A percentile compares a stretch with the other conserved stretches of the same genome.
phyloP scores from a whole-genome alignment of 179 eudicot species.

The Sideroxylon spinosum region DNA sequence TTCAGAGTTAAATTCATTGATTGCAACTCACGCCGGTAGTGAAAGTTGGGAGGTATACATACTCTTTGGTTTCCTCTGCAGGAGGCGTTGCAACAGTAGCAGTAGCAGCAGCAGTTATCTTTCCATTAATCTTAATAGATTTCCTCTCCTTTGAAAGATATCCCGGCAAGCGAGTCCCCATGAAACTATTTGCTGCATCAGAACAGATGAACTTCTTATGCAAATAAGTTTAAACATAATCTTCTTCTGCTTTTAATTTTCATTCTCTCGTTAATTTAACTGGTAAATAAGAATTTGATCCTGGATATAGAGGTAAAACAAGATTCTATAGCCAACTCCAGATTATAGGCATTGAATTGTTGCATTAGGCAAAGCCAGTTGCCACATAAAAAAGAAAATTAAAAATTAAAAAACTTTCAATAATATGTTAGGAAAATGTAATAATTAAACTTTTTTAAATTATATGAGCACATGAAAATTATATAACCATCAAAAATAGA shows the following conservation, averaged over 20 bases:
- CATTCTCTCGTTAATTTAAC: too few species aligned
- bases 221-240: background rate
- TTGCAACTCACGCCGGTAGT: background rate
- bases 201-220: background rate
- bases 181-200: conserved; percentile 43
- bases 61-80: conserved; percentile 65
- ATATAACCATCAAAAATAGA: too few species aligned
- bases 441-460: too few species aligned
- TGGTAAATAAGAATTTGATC: too few species aligned
- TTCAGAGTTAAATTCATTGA: background rate
- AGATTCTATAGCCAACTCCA: background rate
- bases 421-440: too few species aligned
- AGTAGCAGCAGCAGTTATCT: conserved; percentile 36
- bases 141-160: conserved; percentile 29
- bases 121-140: conserved; percentile 17
- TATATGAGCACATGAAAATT: too few species aligned
- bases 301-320: background rate
- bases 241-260: background rate
- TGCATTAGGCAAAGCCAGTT: background rate
- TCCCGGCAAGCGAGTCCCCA: conserved; percentile 34
- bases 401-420: too few species aligned
- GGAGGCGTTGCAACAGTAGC: conserved; percentile 45
- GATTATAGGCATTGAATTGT: background rate
- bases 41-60: conserved; percentile 15
- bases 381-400: too few species aligned